Base-by-base conservation (phyloP, 495 filamentous ascomycete species). In the Aspergillus carlsbadensis region DNA sequence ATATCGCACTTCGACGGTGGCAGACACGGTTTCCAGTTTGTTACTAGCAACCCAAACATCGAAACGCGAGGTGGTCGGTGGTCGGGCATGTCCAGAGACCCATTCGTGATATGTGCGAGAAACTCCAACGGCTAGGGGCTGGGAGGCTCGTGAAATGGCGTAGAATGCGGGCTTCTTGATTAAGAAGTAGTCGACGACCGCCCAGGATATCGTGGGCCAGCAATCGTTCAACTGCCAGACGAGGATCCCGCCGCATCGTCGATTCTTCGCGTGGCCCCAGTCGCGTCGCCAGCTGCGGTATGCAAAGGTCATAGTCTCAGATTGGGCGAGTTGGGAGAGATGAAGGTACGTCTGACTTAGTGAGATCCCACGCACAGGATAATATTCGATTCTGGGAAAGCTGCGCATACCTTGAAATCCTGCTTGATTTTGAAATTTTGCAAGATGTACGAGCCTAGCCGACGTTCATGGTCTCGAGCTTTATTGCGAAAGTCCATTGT, bases 171-270 rank as follows among this genome's bases (percentile, higher is more conserved):
- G 81, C 66, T 98, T 98, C 2, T 90, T 90, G 0, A 89, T 81
- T 22, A 94, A 81, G 69, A 89, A 90, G 68, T 88, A 96, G 65
- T 98, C 92, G 15, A 83, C 84, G 51, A 97, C 91, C 2, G 87
- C 75, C 91, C 91, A 93, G 17, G 84, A 89, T 6, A 89, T 96
- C n/a, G 88, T 87, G 2, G 94, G 92, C 91, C 91, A 98, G 79
- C 93, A 96, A 73, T 98, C 93, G 61, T 97, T 98, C 55, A 95
- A 81, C 71, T 98, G 93, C 93, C 93, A 98, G 10, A 96, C 85
- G 5, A 98, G 79, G 0, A 90, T 92, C n/a, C 93, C 93, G 37
- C 85, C 87, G 61, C 89, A 95, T 65, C 91, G 86, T 44, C 75
- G 56, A 65, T 92, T 87, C 20, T 43, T 17, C 17, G 20, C 40